These are phyloP conservation scores for Candida boleticola DNA, from an alignment of 805 yeast species.

Conservation along the genomic window DNA sequence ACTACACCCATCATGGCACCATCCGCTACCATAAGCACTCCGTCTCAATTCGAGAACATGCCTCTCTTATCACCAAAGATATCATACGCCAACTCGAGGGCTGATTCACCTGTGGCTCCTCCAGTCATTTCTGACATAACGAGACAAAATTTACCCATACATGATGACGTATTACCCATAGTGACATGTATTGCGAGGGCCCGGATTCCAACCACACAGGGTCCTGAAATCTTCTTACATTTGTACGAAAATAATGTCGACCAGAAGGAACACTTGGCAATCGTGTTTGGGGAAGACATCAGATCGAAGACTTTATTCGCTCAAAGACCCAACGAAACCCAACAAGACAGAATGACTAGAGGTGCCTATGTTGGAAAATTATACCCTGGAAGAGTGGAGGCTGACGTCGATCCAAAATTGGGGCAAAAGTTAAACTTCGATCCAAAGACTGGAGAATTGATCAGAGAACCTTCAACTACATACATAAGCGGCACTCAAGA, in stretches of 20 bases:
- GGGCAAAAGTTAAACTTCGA: slow-evolving; percentile 30
- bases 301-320: slow-evolving; percentile 72
- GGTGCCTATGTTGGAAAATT: slow-evolving; percentile 94
- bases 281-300: slow-evolving; percentile 91
- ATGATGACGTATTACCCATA: slow-evolving; percentile 54
- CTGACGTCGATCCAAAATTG: slow-evolving; percentile 52
- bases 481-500: slow-evolving; percentile 5
- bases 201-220: slow-evolving; percentile 92
- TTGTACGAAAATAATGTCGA: slow-evolving; percentile 84
- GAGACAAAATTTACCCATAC: slow-evolving; percentile 39
- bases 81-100: slow-evolving; percentile 14
- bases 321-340: slow-evolving; percentile 67
- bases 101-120: slow-evolving; percentile 7
- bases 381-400: slow-evolving; percentile 77
- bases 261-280: slow-evolving; percentile 92
- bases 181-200: slow-evolving; percentile 93
- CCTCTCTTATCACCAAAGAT: slow-evolving; percentile 22
- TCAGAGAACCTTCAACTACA: slow-evolving; percentile 27
- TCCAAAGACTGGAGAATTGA: slow-evolving; percentile 26
- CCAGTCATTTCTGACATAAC: slow-evolving; percentile 21
- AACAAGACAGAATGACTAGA: slow-evolving; percentile 93
- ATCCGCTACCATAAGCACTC: slow-evolving; percentile 1
- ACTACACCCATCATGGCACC: slow-evolving; percentile 1
- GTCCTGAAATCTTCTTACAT: slow-evolving; percentile 91
- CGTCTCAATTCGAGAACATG: slow-evolving; percentile 15